A percentile compares a stretch with the other conserved stretches of the same genome.
These are phyloP conservation scores for Tuber magnatum DNA, from an alignment of 495 filamentous ascomycete species.

Conservation along the genomic window DNA sequence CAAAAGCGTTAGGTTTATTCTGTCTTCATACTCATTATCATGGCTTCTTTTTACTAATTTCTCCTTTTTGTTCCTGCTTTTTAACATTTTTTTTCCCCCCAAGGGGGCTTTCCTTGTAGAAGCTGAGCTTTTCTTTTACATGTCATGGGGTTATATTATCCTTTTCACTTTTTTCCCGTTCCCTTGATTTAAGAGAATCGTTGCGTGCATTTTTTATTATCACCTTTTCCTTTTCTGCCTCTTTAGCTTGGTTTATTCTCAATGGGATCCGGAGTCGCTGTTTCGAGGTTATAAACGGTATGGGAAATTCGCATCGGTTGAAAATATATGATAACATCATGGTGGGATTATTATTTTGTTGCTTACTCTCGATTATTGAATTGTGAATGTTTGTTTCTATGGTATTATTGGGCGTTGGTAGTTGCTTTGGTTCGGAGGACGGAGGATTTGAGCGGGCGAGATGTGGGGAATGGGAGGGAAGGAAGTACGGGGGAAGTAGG, in stretches of 20 bases:
- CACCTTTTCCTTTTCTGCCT: not conserved
- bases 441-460: not conserved
- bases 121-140: not conserved
- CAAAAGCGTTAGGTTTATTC: not conserved
- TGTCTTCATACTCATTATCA: slow-evolving; percentile 1
- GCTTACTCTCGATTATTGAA: not conserved
- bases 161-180: not conserved
- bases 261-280: not conserved
- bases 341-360: not conserved
- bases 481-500: not conserved
- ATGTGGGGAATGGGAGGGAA: not conserved
- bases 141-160: slow-evolving; percentile 1
- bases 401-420: not conserved
- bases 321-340: not conserved
- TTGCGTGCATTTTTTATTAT: not conserved
- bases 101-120: not conserved
- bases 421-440: not conserved
- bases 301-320: not conserved
- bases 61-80: not conserved
- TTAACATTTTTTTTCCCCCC: not conserved
- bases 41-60: not conserved
- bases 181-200: not conserved
- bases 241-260: not conserved
- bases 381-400: not conserved
- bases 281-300: slow-evolving; percentile 1